Evolutionary conservation across 148 eudicot species (phyloP).

Genomic region (Persicaria tinctoria): DNA sequence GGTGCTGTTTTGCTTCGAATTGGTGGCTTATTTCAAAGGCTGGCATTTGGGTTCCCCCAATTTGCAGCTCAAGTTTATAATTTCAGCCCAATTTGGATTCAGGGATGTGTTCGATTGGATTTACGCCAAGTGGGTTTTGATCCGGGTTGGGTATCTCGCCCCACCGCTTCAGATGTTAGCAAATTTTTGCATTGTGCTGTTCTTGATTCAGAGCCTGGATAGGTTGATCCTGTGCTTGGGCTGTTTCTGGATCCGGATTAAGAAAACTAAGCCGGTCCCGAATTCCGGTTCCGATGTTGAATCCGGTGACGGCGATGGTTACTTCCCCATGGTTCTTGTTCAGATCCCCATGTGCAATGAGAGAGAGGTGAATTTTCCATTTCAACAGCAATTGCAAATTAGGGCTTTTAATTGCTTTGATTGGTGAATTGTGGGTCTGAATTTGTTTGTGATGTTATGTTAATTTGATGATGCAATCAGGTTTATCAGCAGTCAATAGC

Average conservation of each 20-base stretch:
- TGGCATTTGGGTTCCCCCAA: slow-evolving; percentile 52
- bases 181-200: slow-evolving; percentile 31
- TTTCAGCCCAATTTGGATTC: slow-evolving; percentile 22
- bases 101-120: slow-evolving; percentile 38
- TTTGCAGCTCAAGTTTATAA: slow-evolving; percentile 29
- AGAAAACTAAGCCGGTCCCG: slow-evolving; percentile 32
- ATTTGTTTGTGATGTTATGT: background rate
- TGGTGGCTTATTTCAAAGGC: slow-evolving; percentile 58
- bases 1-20: slow-evolving; percentile 39
- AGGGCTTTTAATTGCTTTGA: background rate
- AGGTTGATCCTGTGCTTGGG: slow-evolving; percentile 34
- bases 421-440: background rate
- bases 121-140: slow-evolving; percentile 59
- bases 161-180: slow-evolving; percentile 32
- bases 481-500: slow-evolving; percentile 18
- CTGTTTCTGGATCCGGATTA: slow-evolving; percentile 35
- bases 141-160: slow-evolving; percentile 45
- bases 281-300: slow-evolving; percentile 16
- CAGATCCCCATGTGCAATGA: slow-evolving; percentile 21
- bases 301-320: slow-evolving; percentile 15
- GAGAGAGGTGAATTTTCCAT: slow-evolving; percentile 9
- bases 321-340: slow-evolving; percentile 19
- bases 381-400: background rate
- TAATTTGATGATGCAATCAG: slow-evolving; percentile 7
- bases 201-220: slow-evolving; percentile 40